Evolutionary conservation across 352 stramenopile species (phyloP).

Genomic region (Pythium guiyangense): DNA sequence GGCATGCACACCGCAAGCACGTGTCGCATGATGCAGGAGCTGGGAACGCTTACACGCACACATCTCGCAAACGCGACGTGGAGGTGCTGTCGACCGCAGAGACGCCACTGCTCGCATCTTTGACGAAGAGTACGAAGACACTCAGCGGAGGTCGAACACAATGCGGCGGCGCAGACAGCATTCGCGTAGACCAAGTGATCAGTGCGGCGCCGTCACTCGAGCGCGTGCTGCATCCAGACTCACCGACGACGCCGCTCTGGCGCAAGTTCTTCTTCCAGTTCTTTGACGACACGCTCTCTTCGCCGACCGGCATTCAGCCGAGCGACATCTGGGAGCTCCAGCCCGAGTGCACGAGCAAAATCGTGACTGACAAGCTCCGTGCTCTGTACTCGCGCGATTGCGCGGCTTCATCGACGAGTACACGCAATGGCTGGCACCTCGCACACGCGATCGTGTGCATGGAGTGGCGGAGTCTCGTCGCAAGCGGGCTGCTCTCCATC

Average conservation of each 20-base stretch:
- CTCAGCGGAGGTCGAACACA: too few species aligned
- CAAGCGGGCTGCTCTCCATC: constrained; percentile 36
- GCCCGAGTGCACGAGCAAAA: constrained; percentile 29
- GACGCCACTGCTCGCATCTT: too few species aligned
- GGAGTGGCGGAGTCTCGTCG: constrained; percentile 22
- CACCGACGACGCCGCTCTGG: constrained; percentile 29
- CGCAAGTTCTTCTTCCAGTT: constrained; percentile 34
- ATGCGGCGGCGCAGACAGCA: too few species aligned
- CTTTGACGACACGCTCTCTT: constrained; percentile 26
- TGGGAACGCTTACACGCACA: too few species aligned
- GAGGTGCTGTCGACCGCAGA: too few species aligned
- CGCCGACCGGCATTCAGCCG: constrained; percentile 21
- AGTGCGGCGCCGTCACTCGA: not conserved
- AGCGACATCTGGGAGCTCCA: constrained; percentile 51
- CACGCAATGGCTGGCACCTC: constrained; percentile 8
- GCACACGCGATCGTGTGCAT: constrained; percentile 25
- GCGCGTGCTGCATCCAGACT: constrained; percentile 21
- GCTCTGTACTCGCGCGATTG: constrained; percentile 12
- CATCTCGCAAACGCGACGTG: too few species aligned
- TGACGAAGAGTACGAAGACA: too few species aligned
- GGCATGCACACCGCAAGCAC: too few species aligned
- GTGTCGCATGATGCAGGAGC: too few species aligned
- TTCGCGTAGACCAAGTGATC: too few species aligned
- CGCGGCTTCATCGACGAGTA: too few species aligned
- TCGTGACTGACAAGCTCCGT: constrained; percentile 22